Base-by-base conservation (phyloP, 495 filamentous ascomycete species). In the Penicillium roqueforti region DNA sequence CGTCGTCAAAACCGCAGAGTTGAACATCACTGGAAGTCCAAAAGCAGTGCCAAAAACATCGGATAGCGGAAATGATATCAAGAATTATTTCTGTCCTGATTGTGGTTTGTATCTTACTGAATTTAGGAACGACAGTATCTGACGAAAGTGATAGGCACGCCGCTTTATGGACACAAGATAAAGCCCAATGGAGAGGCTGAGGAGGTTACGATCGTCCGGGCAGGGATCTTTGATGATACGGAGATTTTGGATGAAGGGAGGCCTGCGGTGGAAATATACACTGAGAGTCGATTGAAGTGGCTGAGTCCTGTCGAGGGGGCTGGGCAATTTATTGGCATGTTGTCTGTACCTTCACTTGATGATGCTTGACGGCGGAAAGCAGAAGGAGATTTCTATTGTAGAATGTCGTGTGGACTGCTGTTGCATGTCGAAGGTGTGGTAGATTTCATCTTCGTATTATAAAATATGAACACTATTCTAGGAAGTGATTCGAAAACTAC, bases 31-130 rank as follows among this genome's bases (percentile, higher is more conserved):
- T 10, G 71, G 71, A 11, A 68, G 10, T 14, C 68, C 71, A 0
- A 71, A 70, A 44, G 68, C 51, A 55, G 48, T 71, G 8, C 25
- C 56, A 0, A 74, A 72, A 46, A 64, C 45, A 8, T 38, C 71
- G 8, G 71, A 72, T 36, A 72, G 68, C 56, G 71, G 69, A 39
- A 74, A 71, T 42, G 1, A 45, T 14, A 51, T 72, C 1, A 60
- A 38, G 48, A 74, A 72, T 22, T 71, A 66, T 56, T 71, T 71
- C 55, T 74, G 71, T 50, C 42, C 68, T 0, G 69, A 74, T 20
- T 74, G 71, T 62, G 71, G 71, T 72, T 1, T 46, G 66, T 61
- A 38, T 44, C 29, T 29, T 19, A 46, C 32, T 26, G 9, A 46
- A 1, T 8, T 53, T 9, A 45, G 42, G n/a, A 7, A 48, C 47